Evolutionary conservation across 225 moss, liverwort and hornwort species (phyloP).

Genomic region (Asterella californica): DNA sequence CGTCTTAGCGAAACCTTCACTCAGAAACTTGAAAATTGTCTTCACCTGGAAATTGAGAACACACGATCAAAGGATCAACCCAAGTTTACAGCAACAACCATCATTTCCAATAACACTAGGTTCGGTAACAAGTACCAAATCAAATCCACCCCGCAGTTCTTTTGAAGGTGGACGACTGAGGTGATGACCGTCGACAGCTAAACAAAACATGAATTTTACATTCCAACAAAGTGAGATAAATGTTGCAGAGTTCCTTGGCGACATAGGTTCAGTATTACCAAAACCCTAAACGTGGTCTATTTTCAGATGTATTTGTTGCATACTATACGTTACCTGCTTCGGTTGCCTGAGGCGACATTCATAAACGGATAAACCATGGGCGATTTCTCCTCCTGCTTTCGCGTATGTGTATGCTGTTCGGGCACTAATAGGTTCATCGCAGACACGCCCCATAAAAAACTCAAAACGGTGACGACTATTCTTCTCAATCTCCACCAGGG

Average conservation of each 20-base stretch:
- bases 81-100: neutral
- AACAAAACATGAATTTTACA: neutral
- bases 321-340: slow-evolving; percentile 58
- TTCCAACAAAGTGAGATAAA: neutral
- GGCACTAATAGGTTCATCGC: slow-evolving; percentile 89
- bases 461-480: slow-evolving; percentile 96
- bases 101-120: neutral
- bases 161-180: too few relatives aligned
- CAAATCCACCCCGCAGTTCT: too few relatives aligned
- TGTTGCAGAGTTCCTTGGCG: neutral
- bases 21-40: slow-evolving; percentile 85
- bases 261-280: neutral
- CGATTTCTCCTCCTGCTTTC: slow-evolving; percentile 90
- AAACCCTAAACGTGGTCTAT: neutral
- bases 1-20: slow-evolving; percentile 77
- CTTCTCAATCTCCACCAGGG: slow-evolving; percentile 98
- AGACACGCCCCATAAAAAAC: slow-evolving; percentile 94
- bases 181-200: too few relatives aligned
- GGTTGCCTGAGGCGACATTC: slow-evolving; percentile 88
- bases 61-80: neutral
- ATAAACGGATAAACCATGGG: slow-evolving; percentile 96
- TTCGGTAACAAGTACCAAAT: neutral
- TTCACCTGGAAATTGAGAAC: slow-evolving; percentile 56
- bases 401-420: slow-evolving; percentile 85
- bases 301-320: neutral